These are phyloP conservation scores for Staphylotrichum longicolle DNA, from an alignment of 495 filamentous ascomycete species.

Conservation along the genomic window DNA sequence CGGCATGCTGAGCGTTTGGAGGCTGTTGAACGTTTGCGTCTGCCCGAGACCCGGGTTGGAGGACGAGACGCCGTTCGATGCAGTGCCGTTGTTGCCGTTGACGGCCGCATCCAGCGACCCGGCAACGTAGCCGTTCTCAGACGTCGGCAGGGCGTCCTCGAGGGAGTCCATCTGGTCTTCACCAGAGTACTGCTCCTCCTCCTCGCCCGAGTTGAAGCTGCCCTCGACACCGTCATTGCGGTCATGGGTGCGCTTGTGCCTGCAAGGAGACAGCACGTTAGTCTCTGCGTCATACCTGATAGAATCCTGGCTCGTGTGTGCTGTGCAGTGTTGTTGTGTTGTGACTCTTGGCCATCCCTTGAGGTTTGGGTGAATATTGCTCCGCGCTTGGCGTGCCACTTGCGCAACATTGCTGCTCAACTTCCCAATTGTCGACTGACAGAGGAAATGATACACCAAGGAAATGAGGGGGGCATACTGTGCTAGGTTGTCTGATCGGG, in stretches of 20 bases:
- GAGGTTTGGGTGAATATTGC: slow-evolving; percentile 27
- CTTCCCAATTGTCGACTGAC: slow-evolving; percentile 29
- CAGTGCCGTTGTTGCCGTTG: slow-evolving; percentile 33
- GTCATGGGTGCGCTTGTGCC: slow-evolving; percentile 95
- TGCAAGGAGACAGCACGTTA: slow-evolving; percentile 44
- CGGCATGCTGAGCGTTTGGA: slow-evolving; percentile 54
- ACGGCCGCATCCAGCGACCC: slow-evolving; percentile 44
- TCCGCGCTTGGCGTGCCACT: slow-evolving; percentile 32
- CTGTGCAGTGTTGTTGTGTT: slow-evolving; percentile 35
- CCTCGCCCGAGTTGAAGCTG: slow-evolving; percentile 67
- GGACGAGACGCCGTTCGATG: slow-evolving; percentile 33
- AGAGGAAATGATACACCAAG: slow-evolving; percentile 35
- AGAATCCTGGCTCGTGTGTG: slow-evolving; percentile 28
- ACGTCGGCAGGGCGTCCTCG: slow-evolving; percentile 70
- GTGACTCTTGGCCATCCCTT: slow-evolving; percentile 24
- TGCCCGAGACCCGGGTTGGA: slow-evolving; percentile 27
- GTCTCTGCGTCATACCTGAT: slow-evolving; percentile 24
- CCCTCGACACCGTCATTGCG: slow-evolving; percentile 69
- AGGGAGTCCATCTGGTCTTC: slow-evolving; percentile 72
- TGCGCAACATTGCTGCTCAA: slow-evolving; percentile 35
- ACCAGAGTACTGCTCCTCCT: slow-evolving; percentile 66
- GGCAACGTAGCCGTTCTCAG: slow-evolving; percentile 53
- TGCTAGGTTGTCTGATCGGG: slow-evolving; percentile 95
- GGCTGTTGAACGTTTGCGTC: slow-evolving; percentile 44
- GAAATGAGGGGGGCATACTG: slow-evolving; percentile 65